These are phyloP conservation scores for Immersiporthe knoxdaviesiana DNA, from an alignment of 2,329 filamentous ascomycete genomes.

Conservation along the genomic window DNA sequence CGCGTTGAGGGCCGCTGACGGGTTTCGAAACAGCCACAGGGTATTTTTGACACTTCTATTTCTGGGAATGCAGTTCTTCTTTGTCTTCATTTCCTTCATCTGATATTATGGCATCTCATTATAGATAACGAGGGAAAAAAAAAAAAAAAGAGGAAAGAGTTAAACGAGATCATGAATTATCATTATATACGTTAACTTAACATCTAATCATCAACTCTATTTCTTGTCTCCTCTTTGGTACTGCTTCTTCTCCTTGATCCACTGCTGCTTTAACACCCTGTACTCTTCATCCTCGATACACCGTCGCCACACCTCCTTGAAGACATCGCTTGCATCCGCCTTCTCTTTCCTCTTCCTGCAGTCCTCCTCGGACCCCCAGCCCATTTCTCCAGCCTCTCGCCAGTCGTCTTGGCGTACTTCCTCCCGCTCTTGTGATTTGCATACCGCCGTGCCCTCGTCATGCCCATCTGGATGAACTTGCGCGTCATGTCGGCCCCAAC, in stretches of 20 bases:
- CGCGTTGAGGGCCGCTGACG: not conserved
- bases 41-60: not conserved
- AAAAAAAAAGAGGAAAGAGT: too few species aligned
- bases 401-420: conserved; percentile 51
- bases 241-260: conserved; percentile 18
- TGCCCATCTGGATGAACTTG: conserved; percentile 69
- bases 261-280: conserved; percentile 43
- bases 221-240: not conserved
- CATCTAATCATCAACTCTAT: not conserved
- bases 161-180: too few species aligned
- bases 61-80: not conserved
- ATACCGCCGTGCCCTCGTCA: conserved; percentile 64
- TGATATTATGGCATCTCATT: not conserved
- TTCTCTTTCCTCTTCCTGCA: conserved; percentile 53
- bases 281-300: conserved; percentile 51
- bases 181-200: not conserved
- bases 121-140: too few species aligned
- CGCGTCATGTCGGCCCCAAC: conserved; percentile 67
- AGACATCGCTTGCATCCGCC: conserved; percentile 51
- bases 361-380: conserved; percentile 42
- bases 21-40: not conserved
- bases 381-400: conserved; percentile 46
- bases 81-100: not conserved
- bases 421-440: conserved; percentile 59
- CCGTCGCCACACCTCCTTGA: conserved; percentile 52